These are phyloP conservation scores for Eragrostis nindensis DNA, from an alignment of 176 grass and related monocot species.

Conservation along the genomic window DNA sequence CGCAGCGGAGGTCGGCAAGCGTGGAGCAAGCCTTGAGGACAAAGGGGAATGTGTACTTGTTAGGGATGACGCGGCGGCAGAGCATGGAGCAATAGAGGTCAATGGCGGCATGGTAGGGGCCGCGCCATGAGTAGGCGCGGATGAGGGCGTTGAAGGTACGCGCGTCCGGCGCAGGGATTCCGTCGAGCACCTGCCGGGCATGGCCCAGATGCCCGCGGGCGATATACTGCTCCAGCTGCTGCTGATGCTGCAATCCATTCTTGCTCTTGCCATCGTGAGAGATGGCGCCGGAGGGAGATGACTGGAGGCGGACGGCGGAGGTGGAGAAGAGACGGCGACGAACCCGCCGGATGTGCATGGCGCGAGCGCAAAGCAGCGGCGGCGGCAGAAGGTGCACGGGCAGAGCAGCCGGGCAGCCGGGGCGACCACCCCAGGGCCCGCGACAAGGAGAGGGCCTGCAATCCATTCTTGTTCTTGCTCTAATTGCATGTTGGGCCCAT, in stretches of 20 bases:
- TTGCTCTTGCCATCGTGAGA: background rate
- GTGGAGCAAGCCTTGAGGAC: constrained; percentile 81
- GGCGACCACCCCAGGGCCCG: background rate
- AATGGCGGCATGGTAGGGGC: constrained; percentile 43
- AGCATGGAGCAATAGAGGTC: constrained; percentile 63
- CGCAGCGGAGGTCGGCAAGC: constrained; percentile 50
- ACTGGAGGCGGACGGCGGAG: background rate
- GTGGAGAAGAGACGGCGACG: background rate
- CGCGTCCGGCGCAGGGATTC: constrained; percentile 50
- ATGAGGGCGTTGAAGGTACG: constrained; percentile 78
- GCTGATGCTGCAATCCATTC: background rate
- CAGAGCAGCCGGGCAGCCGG: background rate
- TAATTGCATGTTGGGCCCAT: no score
- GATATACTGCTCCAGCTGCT: constrained; percentile 47
- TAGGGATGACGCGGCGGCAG: constrained; percentile 39
- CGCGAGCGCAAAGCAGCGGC: background rate
- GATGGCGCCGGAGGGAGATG: background rate
- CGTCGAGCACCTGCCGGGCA: constrained; percentile 61
- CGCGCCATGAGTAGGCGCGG: constrained; percentile 69
- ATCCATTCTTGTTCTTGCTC: no score
- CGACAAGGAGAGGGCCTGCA: background rate
- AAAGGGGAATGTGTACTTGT: constrained; percentile 87
- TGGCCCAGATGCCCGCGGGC: constrained; percentile 41
- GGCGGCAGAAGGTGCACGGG: background rate
- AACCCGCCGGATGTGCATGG: constrained; percentile 9